These are phyloP conservation scores for Eucalyptus leucophloia DNA, from an alignment of 345 rosid genomes.

Conservation along the genomic window DNA sequence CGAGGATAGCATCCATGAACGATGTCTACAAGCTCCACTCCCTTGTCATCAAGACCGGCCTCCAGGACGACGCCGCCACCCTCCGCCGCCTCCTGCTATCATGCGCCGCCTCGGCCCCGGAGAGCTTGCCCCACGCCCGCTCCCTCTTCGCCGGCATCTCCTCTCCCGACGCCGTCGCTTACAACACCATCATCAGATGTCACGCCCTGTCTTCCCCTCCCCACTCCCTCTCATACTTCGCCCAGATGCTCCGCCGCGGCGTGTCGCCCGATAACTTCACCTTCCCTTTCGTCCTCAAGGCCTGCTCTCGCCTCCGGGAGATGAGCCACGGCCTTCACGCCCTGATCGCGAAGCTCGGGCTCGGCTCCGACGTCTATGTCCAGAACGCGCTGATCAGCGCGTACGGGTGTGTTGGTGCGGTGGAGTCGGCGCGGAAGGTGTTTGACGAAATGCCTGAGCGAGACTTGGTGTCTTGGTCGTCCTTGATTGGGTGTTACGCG, in stretches of 20 bases:
- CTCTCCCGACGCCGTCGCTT: slow-evolving; percentile 21
- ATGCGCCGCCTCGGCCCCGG: slow-evolving; percentile 10
- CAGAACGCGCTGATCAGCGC: slow-evolving; percentile 23
- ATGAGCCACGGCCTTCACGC: slow-evolving; percentile 15
- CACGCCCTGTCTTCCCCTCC: slow-evolving; percentile 22
- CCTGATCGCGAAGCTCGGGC: slow-evolving; percentile 20
- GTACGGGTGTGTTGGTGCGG: slow-evolving; percentile 8
- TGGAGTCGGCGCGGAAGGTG: slow-evolving; percentile 12
- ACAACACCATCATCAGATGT: slow-evolving; percentile 30
- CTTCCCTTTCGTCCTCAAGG: slow-evolving; percentile 49
- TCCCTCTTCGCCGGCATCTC: slow-evolving; percentile 6
- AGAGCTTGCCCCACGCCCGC: slow-evolving; percentile 14
- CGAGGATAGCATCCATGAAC: neutral
- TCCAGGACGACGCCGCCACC: neutral
- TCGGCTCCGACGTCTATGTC: slow-evolving; percentile 11
- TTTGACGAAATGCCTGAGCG: slow-evolving; percentile 25
- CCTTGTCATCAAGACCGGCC: slow-evolving; percentile 11
- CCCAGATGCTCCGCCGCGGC: slow-evolving; percentile 18
- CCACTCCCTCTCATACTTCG: slow-evolving; percentile 18
- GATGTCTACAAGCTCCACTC: slow-evolving; percentile 17
- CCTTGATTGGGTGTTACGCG: slow-evolving; percentile 16
- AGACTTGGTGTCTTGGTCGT: slow-evolving; percentile 42
- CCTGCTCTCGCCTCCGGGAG: slow-evolving; percentile 18
- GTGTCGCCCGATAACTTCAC: slow-evolving; percentile 33
- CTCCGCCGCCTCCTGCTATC: slow-evolving; percentile 18